phyloP scores from a whole-genome alignment of 1,284 basidiomycete genomes.

The Pseudozyma flocculosa region DNA sequence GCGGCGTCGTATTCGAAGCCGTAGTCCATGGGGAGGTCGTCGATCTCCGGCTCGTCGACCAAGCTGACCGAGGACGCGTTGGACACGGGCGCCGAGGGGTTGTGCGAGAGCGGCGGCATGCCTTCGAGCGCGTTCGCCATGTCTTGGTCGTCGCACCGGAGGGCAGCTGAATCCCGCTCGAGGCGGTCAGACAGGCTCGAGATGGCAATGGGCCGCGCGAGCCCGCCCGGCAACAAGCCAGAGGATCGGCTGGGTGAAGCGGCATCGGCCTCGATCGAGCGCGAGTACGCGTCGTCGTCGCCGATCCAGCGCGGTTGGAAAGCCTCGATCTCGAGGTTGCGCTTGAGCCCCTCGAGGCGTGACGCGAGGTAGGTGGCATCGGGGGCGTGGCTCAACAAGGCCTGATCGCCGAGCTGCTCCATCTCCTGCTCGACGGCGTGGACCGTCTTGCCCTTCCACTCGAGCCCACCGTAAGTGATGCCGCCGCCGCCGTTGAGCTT shows the following conservation, averaged over 20 bases:
- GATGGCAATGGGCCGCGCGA: too few relatives aligned
- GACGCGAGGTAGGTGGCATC: constrained; percentile 49
- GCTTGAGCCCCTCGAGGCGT: constrained; percentile 39
- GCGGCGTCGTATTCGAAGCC: constrained; percentile 15
- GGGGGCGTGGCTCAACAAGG: constrained; percentile 49
- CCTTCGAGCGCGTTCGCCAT: constrained; percentile 3
- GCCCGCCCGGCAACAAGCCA: too few relatives aligned
- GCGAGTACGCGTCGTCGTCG: too few relatives aligned
- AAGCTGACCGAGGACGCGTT: constrained; percentile 34
- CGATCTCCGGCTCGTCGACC: constrained; percentile 10
- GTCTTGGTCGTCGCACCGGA: constrained; percentile 17
- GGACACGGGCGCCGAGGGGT: constrained; percentile 17
- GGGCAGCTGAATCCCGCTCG: too few relatives aligned
- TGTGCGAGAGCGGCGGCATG: background rate
- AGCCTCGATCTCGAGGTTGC: constrained; percentile 45
- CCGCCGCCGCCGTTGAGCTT: constrained; percentile 12
- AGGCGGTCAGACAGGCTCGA: too few relatives aligned
- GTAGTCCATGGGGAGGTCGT: constrained; percentile 26
- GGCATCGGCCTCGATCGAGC: too few relatives aligned
- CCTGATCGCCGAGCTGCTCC: constrained; percentile 42
- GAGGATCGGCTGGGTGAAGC: too few relatives aligned
- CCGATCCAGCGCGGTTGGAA: too few relatives aligned
- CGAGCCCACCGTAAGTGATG: constrained; percentile 32
- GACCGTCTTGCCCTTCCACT: constrained; percentile 52
- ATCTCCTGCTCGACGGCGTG: constrained; percentile 52